Evolutionary conservation across 164 flowering plant species (phyloP).

Genomic region (Piper betle): DNA sequence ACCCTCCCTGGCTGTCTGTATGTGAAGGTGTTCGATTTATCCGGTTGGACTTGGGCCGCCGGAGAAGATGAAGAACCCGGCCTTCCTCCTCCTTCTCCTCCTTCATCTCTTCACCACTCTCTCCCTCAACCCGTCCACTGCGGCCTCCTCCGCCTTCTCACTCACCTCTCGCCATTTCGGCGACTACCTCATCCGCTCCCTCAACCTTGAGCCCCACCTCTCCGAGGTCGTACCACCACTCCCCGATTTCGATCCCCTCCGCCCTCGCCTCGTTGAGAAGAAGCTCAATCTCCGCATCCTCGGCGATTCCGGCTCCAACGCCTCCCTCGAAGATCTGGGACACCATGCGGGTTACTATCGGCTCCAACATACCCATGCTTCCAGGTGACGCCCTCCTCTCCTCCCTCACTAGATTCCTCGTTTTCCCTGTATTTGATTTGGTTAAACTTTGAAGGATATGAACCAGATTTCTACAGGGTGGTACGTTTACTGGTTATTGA

Average conservation of each 20-base stretch:
- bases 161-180: neutral
- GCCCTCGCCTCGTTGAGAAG: conserved; percentile 9
- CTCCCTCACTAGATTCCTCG: neutral
- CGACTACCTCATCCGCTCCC: conserved; percentile 6
- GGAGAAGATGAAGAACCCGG: too few species aligned
- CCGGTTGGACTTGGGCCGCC: too few species aligned
- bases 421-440: too few species aligned
- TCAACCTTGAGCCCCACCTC: conserved; percentile 5
- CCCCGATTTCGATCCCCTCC: neutral
- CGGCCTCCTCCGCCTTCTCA: neutral
- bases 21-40: too few species aligned
- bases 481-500: too few species aligned
- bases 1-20: too few species aligned
- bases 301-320: conserved; percentile 5
- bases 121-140: neutral
- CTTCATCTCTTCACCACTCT: neutral
- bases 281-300: conserved; percentile 2
- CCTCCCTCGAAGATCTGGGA: conserved; percentile 24
- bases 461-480: too few species aligned
- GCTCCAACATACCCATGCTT: conserved; percentile 24
- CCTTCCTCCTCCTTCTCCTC: neutral
- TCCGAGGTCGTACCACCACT: neutral
- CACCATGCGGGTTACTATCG: conserved; percentile 41
- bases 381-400: conserved; percentile 17
- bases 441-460: too few species aligned